Evolutionary conservation across 2,329 filamentous ascomycete species (phyloP).

Genomic region (Cytospora paraplurivora): DNA sequence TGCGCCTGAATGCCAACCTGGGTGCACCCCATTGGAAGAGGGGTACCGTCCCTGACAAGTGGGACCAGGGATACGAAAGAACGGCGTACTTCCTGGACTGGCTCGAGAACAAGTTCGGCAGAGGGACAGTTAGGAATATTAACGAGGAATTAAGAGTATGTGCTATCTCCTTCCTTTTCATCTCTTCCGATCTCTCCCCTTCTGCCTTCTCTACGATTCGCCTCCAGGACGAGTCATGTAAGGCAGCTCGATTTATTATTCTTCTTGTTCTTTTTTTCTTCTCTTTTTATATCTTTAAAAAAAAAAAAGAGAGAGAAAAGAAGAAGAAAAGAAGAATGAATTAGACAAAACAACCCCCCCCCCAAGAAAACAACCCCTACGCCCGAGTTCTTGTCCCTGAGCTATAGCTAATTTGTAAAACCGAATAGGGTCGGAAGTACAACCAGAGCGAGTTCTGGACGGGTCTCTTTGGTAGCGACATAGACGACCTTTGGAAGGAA

Average conservation of each 20-base stretch:
- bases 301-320: no score
- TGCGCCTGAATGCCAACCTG: conserved; percentile 72
- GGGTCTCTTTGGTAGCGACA: conserved; percentile 64
- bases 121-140: conserved; percentile 61
- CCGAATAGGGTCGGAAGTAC: conserved; percentile 48
- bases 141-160: conserved; percentile 66
- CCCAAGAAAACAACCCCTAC: neutral
- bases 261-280: no score
- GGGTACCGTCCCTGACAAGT: conserved; percentile 55
- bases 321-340: no score
- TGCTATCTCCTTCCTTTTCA: conserved; percentile 31
- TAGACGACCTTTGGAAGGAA: conserved; percentile 73
- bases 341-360: no score
- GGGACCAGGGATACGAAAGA: conserved; percentile 88
- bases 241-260: no score
- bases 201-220: neutral
- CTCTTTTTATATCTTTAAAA: no score
- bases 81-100: conserved; percentile 92
- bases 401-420: neutral
- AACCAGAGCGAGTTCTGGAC: conserved; percentile 68
- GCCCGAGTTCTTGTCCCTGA: neutral
- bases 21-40: conserved; percentile 82
- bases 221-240: neutral
- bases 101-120: conserved; percentile 68
- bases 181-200: neutral